Base-by-base conservation (phyloP, 805 yeast species). In the Myxozyma neotropica region DNA sequence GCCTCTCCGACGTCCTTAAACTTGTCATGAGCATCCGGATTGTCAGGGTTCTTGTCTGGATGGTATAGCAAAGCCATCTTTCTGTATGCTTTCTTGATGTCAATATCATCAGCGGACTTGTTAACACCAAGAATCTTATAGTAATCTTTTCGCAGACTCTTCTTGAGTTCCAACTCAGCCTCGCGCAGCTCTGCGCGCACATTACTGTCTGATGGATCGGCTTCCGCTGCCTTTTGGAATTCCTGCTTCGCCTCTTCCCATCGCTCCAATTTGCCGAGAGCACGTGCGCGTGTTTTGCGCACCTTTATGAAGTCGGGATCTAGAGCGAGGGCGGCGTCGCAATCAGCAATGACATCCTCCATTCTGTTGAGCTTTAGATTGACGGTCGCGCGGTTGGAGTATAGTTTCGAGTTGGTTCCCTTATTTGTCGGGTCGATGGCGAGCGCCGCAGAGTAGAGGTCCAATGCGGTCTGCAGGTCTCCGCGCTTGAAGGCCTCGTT, bases 1-100 rank as follows among this genome's bases (percentile, higher is more conserved):
- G 98, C 97, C 58, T 83, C 82, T 23, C 95, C 85, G 69, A 90
- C 82, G 74, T 91, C 97, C 77, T 93, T 94, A 77, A 93, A 93
- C 78, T 90, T 93, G 72, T 94, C 98, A 57, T 96, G 95, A 26
- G 96, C 97, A 15, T 83, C 76, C 58, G 84, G 84, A 71, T 88
- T 88, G 74, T 92, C 98, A 19, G 70, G 74, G 71, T 89, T 87
- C 75, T 90, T 89, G 70, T 89, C 96, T 0, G 96, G 96, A 71
- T 89, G 96, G 68, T 84, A 82, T 64, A 80, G 81, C 62, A 88
- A 80, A 4, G 96, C 96, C 65, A 83, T 78, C 66, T 83, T 83
- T 68, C 93, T 53, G 74, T 87, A 89, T 0, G 96, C 91, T 72
- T 87, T 88, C 71, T 88, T 88, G 70, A 89, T 83, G 55, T 84